A percentile compares a stretch with the other conserved stretches of the same genome.
Conservation (phyloP, 768 basidiomycete genomes). For the Podaxis sp. region DNA sequence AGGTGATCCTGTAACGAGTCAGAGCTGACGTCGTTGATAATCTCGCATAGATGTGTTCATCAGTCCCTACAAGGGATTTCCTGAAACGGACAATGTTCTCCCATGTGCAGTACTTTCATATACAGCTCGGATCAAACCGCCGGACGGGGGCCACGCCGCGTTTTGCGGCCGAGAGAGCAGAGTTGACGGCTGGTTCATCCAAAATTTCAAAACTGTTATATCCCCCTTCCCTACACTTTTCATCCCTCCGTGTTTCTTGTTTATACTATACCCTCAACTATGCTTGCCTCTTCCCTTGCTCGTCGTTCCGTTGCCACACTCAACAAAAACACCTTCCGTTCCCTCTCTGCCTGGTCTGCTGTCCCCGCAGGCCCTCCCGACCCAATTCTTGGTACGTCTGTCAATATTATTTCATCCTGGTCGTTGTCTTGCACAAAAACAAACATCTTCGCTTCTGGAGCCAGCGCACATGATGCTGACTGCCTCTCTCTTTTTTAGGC, state of each 20-base stretch:
- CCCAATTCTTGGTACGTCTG: slow-evolving; percentile 79
- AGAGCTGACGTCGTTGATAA: slow-evolving; percentile 15
- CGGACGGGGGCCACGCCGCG: slow-evolving; percentile 23
- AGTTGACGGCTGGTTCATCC: slow-evolving; percentile 7
- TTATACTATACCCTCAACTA: slow-evolving; percentile 22
- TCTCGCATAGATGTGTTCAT: slow-evolving; percentile 20
- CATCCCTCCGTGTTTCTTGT: slow-evolving; percentile 28
- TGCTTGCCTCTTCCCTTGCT: slow-evolving; percentile 50
- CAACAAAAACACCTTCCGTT: slow-evolving; percentile 36
- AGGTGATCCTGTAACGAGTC: neutral
- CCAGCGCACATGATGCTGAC: slow-evolving; percentile 11
- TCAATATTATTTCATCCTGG: slow-evolving; percentile 9
- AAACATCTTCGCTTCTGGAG: slow-evolving; percentile 3
- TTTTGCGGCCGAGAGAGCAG: slow-evolving; percentile 3
- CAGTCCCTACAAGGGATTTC: slow-evolving; percentile 9
- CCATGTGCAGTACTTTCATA: neutral
- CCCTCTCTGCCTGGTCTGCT: slow-evolving; percentile 75
- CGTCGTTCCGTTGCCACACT: slow-evolving; percentile 48
- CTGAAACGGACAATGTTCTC: neutral
- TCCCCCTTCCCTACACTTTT: neutral
- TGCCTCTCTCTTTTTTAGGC: slow-evolving; percentile 41
- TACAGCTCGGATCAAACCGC: slow-evolving; percentile 27
- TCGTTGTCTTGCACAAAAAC: neutral
- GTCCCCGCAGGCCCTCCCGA: slow-evolving; percentile 91
- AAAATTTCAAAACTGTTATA: slow-evolving; percentile 4